phyloP scores from a whole-genome alignment of 306 rosid genomes.

The Herpetospermum pedunculosum region DNA sequence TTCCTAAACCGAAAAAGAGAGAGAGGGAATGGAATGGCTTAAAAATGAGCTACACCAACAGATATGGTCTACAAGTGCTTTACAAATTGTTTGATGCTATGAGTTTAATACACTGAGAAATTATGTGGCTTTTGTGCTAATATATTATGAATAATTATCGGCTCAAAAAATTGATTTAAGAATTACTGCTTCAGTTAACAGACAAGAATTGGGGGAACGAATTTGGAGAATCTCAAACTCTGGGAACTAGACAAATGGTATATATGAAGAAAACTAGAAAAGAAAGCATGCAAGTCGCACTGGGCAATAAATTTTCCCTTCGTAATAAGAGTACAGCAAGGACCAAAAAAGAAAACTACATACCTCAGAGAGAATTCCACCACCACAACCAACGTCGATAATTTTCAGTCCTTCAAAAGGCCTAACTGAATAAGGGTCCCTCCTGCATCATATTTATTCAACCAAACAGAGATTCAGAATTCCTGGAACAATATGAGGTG shows the following conservation, averaged over 20 bases:
- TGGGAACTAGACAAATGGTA: background rate
- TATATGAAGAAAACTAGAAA: background rate
- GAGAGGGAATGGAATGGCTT: background rate
- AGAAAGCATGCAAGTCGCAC: background rate
- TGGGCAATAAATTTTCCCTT: background rate
- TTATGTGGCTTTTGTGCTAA: background rate
- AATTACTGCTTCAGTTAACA: background rate
- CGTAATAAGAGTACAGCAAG: background rate
- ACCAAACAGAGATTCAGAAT: slow-evolving; percentile 8
- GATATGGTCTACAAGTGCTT: background rate
- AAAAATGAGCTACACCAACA: background rate
- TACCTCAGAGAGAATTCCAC: slow-evolving; percentile 96
- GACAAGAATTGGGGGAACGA: background rate
- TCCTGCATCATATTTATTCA: slow-evolving; percentile 41
- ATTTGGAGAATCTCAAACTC: background rate
- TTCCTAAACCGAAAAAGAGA: background rate
- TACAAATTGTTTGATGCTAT: background rate
- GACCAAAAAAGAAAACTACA: background rate
- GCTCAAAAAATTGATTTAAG: background rate
- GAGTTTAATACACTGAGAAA: background rate
- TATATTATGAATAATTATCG: background rate
- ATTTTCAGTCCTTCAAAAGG: slow-evolving; percentile 83
- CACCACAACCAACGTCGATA: slow-evolving; percentile 93
- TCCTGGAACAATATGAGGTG: background rate
- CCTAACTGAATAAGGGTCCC: slow-evolving; percentile 50